Percentiles rank a stretch among this genome's conserved stretches.
These are phyloP conservation scores for Anthostomella pinea DNA, from an alignment of 2,329 filamentous ascomycete genomes.

Conservation along the genomic window DNA sequence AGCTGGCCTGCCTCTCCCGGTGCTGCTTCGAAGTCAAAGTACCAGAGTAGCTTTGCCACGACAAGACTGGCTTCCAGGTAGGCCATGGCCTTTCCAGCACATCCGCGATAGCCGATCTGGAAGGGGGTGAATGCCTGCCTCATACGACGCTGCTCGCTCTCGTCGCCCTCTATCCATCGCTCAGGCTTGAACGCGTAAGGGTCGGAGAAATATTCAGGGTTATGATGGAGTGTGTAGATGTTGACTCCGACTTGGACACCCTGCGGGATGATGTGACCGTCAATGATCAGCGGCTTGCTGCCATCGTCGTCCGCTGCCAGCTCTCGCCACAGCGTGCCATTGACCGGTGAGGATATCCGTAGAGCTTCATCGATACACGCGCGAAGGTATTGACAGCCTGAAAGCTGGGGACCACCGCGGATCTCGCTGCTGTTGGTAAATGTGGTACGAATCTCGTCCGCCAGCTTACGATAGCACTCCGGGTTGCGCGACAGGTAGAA, in stretches of 20 bases:
- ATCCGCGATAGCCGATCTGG: conserved; percentile 14
- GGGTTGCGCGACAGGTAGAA: conserved; percentile 20
- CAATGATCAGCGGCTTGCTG: conserved; percentile 9
- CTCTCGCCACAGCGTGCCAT: conserved; percentile 17
- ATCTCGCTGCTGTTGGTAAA: conserved; percentile 11
- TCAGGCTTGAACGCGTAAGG: conserved; percentile 16
- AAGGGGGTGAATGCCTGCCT: conserved; percentile 15
- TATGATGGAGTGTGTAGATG: conserved; percentile 14
- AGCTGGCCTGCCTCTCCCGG: conserved; percentile 12
- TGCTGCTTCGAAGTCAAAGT: conserved; percentile 16
- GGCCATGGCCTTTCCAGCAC: conserved; percentile 17
- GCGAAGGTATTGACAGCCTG: conserved; percentile 20
- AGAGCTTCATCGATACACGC: conserved; percentile 22
- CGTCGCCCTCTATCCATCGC: conserved; percentile 13
- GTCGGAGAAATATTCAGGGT: conserved; percentile 17
- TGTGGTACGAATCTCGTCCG: conserved; percentile 12
- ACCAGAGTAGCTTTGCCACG: conserved; percentile 15
- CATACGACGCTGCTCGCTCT: conserved; percentile 7
- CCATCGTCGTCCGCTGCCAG: conserved; percentile 11
- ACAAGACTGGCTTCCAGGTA: conserved; percentile 18
- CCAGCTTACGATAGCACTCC: conserved; percentile 12
- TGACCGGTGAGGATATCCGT: conserved; percentile 13
- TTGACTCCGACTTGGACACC: conserved; percentile 17
- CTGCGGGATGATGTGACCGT: conserved; percentile 16
- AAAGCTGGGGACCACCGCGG: conserved; percentile 11